Evolutionary conservation across 148 eudicot species (phyloP).

Genomic region (Rhododendron vialii): DNA sequence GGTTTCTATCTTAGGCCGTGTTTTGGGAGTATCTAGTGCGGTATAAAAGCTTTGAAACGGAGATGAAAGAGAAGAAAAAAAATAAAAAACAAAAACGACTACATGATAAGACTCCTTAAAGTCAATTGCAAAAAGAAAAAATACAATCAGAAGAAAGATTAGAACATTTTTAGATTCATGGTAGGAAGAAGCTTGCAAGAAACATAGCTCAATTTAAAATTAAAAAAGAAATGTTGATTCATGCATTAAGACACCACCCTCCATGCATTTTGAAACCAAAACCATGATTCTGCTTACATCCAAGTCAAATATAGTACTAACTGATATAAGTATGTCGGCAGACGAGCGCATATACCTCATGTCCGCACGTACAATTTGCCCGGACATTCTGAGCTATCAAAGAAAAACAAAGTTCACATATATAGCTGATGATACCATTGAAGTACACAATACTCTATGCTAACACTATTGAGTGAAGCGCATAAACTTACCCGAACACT

Average conservation of each 20-base stretch:
- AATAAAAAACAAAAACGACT: neutral
- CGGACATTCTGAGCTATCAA: too few relatives aligned
- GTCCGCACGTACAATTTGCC: neutral
- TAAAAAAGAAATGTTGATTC: neutral
- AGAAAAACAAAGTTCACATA: too few relatives aligned
- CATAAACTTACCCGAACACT: neutral
- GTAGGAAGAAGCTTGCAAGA: neutral
- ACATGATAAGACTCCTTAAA: neutral
- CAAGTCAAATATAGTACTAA: neutral
- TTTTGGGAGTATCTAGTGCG: neutral
- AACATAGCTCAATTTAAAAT: neutral
- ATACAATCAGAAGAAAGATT: neutral
- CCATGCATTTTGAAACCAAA: neutral
- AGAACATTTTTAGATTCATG: neutral
- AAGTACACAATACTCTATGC: neutral
- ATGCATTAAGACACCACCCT: neutral
- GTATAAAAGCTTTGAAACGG: neutral
- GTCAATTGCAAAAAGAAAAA: neutral
- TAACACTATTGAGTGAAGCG: neutral
- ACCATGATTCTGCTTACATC: neutral
- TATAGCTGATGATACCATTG: neutral
- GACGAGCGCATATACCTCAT: neutral
- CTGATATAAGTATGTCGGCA: too few relatives aligned
- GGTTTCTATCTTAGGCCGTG: neutral
- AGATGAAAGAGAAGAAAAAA: neutral